Conservation (phyloP, 108 stramenopile genomes). For the Fistulifera solaris region DNA sequence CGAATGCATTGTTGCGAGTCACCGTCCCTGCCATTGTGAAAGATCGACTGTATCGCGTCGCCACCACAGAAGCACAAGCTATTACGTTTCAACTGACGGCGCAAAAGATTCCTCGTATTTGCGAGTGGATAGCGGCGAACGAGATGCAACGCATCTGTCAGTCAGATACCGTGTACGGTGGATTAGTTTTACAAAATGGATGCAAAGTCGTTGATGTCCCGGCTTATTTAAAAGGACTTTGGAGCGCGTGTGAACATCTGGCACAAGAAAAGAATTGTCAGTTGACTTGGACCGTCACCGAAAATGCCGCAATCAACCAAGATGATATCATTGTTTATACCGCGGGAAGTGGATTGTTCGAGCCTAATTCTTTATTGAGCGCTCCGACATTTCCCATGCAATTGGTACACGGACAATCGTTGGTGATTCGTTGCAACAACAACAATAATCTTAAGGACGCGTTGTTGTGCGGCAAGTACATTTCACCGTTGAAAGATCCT, state of each 20-base stretch:
- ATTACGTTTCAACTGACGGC: conserved; percentile 36
- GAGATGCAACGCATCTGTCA: conserved; percentile 9
- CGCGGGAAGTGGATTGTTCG: conserved; percentile 63
- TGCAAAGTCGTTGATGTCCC: conserved; percentile 74
- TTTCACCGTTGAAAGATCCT: conserved; percentile 44
- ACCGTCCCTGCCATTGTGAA: conserved; percentile 14
- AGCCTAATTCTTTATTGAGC: conserved; percentile 16
- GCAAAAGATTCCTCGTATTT: conserved; percentile 15
- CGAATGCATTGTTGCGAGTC: conserved; percentile 18
- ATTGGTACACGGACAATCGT: conserved; percentile 79
- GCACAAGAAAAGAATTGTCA: conserved; percentile 11
- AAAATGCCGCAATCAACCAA: background rate
- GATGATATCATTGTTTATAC: conserved; percentile 51
- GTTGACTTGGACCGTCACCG: background rate
- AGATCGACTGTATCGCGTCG: conserved; percentile 57
- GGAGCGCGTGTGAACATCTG: conserved; percentile 31
- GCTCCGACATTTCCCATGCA: conserved; percentile 33
- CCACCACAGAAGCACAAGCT: conserved; percentile 36
- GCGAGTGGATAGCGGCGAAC: conserved; percentile 45
- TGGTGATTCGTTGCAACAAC: conserved; percentile 34
- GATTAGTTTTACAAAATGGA: conserved; percentile 38
- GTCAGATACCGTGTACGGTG: conserved; percentile 35
- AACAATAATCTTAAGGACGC: conserved; percentile 16
- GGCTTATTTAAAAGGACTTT: conserved; percentile 58
- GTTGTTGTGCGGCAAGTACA: conserved; percentile 74